These are phyloP conservation scores for Eustoma russellianum DNA, from an alignment of 257 asterid genomes.

Conservation along the genomic window DNA sequence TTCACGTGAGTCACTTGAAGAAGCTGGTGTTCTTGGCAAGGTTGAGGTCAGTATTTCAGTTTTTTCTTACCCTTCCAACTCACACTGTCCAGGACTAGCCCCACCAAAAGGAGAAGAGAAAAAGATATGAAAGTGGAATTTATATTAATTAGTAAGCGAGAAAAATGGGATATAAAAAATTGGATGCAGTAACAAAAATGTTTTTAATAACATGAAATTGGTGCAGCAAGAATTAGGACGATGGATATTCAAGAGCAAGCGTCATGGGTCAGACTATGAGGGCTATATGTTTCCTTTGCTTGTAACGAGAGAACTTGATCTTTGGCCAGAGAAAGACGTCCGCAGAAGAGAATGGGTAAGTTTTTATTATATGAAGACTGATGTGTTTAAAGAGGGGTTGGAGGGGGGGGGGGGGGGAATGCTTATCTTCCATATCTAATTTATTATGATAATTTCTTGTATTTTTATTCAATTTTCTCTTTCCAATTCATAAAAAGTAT, in stretches of 20 bases:
- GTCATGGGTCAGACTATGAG: slow-evolving; percentile 46
- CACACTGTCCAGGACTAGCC: neutral
- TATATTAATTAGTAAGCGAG: too few species aligned
- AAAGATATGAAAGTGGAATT: too few species aligned
- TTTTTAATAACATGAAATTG: neutral
- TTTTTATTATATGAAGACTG: too few species aligned
- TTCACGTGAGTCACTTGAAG: slow-evolving; percentile 67
- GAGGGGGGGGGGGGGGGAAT: too few species aligned
- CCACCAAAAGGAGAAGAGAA: too few species aligned
- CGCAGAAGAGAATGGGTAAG: slow-evolving; percentile 58
- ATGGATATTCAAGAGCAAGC: slow-evolving; percentile 77
- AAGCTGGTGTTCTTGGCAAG: slow-evolving; percentile 75
- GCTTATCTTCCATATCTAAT: too few species aligned
- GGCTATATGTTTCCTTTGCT: slow-evolving; percentile 68
- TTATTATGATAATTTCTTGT: too few species aligned
- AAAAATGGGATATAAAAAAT: too few species aligned
- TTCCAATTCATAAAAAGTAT: too few species aligned
- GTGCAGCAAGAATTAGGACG: slow-evolving; percentile 59
- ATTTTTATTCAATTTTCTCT: too few species aligned
- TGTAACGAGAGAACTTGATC: slow-evolving; percentile 57
- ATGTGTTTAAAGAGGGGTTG: too few species aligned
- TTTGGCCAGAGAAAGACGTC: slow-evolving; percentile 55
- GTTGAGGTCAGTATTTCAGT: slow-evolving; percentile 34
- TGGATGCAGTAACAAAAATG: too few species aligned
- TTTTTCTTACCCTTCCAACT: neutral